Base-by-base conservation (phyloP, 192 early-diverging fungal species). In the Backusella psychrophila region DNA sequence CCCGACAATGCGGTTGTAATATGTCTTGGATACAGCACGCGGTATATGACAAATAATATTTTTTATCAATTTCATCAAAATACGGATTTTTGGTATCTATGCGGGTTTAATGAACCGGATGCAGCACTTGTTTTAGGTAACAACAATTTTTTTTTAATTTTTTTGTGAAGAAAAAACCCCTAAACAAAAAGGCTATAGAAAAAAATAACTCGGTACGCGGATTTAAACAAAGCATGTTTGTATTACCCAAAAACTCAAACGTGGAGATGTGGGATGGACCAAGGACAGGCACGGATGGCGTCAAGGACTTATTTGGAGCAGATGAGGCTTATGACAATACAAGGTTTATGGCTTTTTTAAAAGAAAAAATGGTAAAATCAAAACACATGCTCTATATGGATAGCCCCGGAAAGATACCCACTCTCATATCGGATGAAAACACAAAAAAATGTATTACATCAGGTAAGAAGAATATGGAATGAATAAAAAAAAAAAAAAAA, bases 11-110 rank as follows among this genome's bases (percentile, higher is more conserved):
- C 91, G 42, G 78, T 91, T 6, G 92, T 90, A 31, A 79, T 99
- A 35, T 85, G 91, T 29, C 87, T 93, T 26, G 92, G 96, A 3
- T 90, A 95, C 74, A 86, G 87, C 0, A 90, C 95, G 71, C 85
- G 93, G 33, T 99, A 95, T 82, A 89, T 92, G 80, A 93, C 96
- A 72, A 91, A 94, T 66, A 93, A 94, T 71, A 95, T 98, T 59
- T 98, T 99, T 86, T 95, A 99, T 79, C 91, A 89, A 26, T 99
- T 96, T 80, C 94, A 96, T 76, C 98, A 99, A 79, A 88, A 94
- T 75, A 95, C 96, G 6, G 93, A 99, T 75, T 90, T 98, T 77
- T 90, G 89, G 75, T 98, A 98, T 74, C 82, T 99, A 36, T 85
- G 80, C 34, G 89, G 98, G 33, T 94, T 96, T 78, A 94, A 98